Evolutionary conservation across 257 asterid species (phyloP).

Genomic region (Knoxia roxburghii): DNA sequence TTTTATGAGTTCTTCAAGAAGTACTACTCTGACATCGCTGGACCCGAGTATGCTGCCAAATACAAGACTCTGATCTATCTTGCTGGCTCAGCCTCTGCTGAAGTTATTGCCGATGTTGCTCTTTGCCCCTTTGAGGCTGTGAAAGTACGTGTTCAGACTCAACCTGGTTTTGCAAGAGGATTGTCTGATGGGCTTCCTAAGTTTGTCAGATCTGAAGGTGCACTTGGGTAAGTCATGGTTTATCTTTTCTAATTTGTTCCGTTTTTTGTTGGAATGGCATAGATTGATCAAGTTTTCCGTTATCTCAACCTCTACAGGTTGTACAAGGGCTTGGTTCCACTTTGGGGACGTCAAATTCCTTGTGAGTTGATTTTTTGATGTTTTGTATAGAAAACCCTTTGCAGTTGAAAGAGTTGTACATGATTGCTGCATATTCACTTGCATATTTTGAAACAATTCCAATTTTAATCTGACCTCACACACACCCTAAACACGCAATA

Average conservation of each 20-base stretch:
- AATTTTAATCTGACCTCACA: not conserved
- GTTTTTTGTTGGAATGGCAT: not conserved
- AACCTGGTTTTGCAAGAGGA: constrained; percentile 77
- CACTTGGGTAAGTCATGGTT: constrained; percentile 42
- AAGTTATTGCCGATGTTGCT: constrained; percentile 66
- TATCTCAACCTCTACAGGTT: constrained; percentile 42
- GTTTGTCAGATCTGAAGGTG: constrained; percentile 56
- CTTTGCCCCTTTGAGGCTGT: constrained; percentile 90
- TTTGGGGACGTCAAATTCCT: constrained; percentile 95
- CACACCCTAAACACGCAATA: not conserved
- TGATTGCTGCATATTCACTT: not conserved
- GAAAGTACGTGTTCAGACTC: constrained; percentile 84
- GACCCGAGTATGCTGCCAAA: constrained; percentile 67
- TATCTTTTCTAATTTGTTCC: not conserved
- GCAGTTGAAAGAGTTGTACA: not conserved
- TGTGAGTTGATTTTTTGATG: constrained; percentile 38
- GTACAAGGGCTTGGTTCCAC: constrained; percentile 76
- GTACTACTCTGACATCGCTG: constrained; percentile 70
- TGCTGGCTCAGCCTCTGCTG: constrained; percentile 90
- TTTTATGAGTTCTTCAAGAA: constrained; percentile 78
- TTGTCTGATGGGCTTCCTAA: constrained; percentile 82
- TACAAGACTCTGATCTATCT: constrained; percentile 79
- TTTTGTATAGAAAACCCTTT: not conserved
- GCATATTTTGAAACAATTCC: not conserved
- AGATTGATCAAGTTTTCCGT: not conserved